Conservation (phyloP, 176 grass and related monocot species). For the Eleusine coracana region DNA sequence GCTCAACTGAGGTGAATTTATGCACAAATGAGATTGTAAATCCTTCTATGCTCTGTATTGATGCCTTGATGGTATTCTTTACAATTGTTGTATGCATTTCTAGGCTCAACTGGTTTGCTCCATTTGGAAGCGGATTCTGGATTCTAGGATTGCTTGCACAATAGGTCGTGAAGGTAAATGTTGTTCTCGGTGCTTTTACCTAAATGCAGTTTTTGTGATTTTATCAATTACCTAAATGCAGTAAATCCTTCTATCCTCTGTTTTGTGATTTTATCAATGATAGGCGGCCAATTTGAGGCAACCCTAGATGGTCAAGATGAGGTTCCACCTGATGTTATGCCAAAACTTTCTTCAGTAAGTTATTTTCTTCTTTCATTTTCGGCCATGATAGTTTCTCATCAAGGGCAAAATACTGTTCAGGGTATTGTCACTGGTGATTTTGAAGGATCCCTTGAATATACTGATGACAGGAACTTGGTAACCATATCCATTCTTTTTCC, state of each 20-base stretch:
- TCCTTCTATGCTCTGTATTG: neutral
- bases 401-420: neutral
- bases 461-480: too few species aligned
- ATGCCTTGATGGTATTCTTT: neutral
- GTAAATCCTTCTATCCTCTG: too few species aligned
- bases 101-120: conserved; percentile 20
- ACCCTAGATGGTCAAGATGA: neutral
- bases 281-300: conserved; percentile 4
- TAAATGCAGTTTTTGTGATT: too few species aligned
- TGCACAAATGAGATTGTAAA: neutral
- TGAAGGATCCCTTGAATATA: too few species aligned
- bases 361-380: neutral
- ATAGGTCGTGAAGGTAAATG: neutral
- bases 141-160: neutral
- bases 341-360: neutral
- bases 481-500: too few species aligned
- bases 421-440: neutral
- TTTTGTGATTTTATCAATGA: too few species aligned
- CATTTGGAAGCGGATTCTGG: neutral
- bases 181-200: neutral
- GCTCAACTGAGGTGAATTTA: neutral
- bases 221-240: too few species aligned
- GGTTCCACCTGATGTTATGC: neutral
- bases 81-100: neutral
- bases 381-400: neutral